Evolutionary conservation across 1,139 yeast species (phyloP).

Genomic region (Saccharomyces hybrid): DNA sequence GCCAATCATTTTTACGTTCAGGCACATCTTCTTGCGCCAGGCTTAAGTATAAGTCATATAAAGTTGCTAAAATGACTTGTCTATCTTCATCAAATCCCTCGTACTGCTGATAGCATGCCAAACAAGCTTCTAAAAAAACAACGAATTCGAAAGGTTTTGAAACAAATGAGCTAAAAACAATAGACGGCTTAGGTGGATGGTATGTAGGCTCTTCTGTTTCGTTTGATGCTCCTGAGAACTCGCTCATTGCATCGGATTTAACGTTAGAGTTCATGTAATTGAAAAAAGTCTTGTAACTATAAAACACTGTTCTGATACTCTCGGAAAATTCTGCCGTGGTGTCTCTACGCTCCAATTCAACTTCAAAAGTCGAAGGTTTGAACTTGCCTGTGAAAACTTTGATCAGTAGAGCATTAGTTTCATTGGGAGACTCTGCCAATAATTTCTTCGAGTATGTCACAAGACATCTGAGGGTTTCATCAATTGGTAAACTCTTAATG

Average conservation of each 20-base stretch:
- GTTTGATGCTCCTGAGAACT: neutral
- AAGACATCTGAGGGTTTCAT: conserved; percentile 69
- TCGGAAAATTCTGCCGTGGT: conserved; percentile 3
- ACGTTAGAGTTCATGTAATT: conserved; percentile 42
- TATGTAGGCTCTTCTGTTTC: conserved; percentile 51
- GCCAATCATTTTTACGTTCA: conserved; percentile 46
- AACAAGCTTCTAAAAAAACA: conserved; percentile 87
- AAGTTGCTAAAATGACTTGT: conserved; percentile 63
- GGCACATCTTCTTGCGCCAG: conserved; percentile 42
- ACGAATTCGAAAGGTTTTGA: conserved; percentile 84
- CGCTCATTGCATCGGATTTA: conserved; percentile 6
- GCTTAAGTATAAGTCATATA: conserved; percentile 74
- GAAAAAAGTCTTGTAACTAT: conserved; percentile 67
- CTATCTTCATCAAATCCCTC: conserved; percentile 66
- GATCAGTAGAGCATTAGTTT: conserved; percentile 74
- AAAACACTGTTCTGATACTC: conserved; percentile 39
- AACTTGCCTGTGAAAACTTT: conserved; percentile 86
- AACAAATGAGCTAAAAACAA: conserved; percentile 80
- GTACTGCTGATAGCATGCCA: conserved; percentile 67
- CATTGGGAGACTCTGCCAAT: conserved; percentile 64
- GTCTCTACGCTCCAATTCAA: conserved; percentile 5
- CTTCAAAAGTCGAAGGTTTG: conserved; percentile 35
- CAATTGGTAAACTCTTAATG: conserved; percentile 63
- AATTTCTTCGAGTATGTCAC: conserved; percentile 58
- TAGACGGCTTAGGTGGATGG: conserved; percentile 84